Evolutionary conservation across 2,329 filamentous ascomycete species (phyloP), one percentile per base, ranked within the genome.

Genomic region (Hypoxylon sp.): DNA sequence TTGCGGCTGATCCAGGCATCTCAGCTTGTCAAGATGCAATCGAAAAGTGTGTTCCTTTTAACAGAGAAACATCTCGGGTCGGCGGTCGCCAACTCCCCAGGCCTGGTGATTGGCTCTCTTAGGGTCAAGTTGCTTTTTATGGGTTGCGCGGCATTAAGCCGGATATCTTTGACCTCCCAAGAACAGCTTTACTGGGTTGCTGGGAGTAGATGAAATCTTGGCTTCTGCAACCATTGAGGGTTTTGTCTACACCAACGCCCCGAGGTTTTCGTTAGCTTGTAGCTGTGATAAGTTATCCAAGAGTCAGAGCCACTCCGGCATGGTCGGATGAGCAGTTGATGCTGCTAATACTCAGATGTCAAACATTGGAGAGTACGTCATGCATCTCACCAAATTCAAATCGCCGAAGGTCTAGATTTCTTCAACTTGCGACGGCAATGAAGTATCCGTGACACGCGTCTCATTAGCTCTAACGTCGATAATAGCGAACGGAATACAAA

Each of bases 71-170:
- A 42, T 46, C 31, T 46, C 53, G 52, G 52, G 38, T 51, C 42
- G 35, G 43, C 29, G 38, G 49, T 49, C 35, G 20, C 37, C 37
- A 51, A 50, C 43, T 58, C 51, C 51, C 45, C 51, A 55, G 17
- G 15, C 38, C 25, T 27, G 19, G 29, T 55, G 54, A 60, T 60
- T 58, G 57, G 57, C n/a, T 45, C 42, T 51, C 55, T 42, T 53
- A 30, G 40, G 43, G 27, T 53, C 37, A 20, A 51, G 45, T 58
- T 27, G 52, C 49, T 44, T 54, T 45, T 51, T 42, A 59, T 52
- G 57, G 52, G 47, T 56, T 57, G 38, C 37, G 61, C 57, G 57
- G 60, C 60, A 62, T 64, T 64, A 61, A 64, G 57, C 55, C 60
- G 60, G 61, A 57, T 51, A 63, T 59, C 61, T 50, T 54, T 40